Conservation (phyloP, 345 rosid genomes). For the Combretum micranthum region DNA sequence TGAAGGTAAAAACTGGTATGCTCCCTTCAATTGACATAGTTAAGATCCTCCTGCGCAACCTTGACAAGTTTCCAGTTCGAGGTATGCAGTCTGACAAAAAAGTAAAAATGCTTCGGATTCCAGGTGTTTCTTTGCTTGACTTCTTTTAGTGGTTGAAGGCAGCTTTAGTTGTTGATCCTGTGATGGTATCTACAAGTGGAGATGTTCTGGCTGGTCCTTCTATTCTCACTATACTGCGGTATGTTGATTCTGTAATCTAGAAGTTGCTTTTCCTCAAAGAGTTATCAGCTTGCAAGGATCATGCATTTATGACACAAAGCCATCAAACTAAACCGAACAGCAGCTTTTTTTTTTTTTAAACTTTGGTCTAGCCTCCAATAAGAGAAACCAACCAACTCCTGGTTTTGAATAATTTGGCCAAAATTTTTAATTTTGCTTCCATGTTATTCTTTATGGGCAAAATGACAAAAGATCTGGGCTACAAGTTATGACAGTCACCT, state of each 20-base stretch:
- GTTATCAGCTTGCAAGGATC: background rate
- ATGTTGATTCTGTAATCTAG: slow-evolving; percentile 10
- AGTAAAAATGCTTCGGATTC: background rate
- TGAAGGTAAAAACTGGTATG: slow-evolving; percentile 95
- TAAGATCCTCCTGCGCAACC: slow-evolving; percentile 45
- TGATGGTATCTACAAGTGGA: slow-evolving; percentile 96
- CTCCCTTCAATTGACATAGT: slow-evolving; percentile 71
- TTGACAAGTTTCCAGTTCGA: slow-evolving; percentile 51
- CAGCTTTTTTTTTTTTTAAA: too few relatives aligned
- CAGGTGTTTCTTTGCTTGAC: slow-evolving; percentile 14
- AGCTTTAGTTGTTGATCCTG: slow-evolving; percentile 98
- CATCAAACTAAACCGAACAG: too few relatives aligned
- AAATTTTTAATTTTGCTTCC: too few relatives aligned
- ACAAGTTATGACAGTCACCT: too few relatives aligned
- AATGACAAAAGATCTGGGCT: too few relatives aligned
- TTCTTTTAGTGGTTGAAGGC: slow-evolving; percentile 31
- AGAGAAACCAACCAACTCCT: too few relatives aligned
- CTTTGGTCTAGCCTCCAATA: too few relatives aligned
- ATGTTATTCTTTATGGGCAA: too few relatives aligned
- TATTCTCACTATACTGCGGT: slow-evolving; percentile 57
- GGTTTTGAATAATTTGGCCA: too few relatives aligned
- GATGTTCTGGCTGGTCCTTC: slow-evolving; percentile 81
- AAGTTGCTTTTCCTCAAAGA: background rate
- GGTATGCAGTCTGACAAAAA: slow-evolving; percentile 28
- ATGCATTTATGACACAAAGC: too few relatives aligned